Percentiles rank a stretch among this genome's conserved stretches.
Conservation (phyloP, 192 early-diverging fungal genomes). For the Coemansia reversa region DNA sequence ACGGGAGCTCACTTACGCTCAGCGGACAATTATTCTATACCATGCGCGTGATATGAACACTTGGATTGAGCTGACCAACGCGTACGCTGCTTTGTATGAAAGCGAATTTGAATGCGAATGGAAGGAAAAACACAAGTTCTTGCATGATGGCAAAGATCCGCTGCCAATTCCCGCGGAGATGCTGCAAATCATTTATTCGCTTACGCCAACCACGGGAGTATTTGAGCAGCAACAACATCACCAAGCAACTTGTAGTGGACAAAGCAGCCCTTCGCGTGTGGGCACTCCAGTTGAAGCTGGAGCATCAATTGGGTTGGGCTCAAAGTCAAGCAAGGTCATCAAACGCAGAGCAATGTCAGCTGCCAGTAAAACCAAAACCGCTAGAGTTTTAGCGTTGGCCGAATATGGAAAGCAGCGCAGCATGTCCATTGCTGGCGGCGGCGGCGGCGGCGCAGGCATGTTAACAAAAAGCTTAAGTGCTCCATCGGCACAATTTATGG, state of each 20-base stretch:
- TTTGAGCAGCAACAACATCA: neutral
- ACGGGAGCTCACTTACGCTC: conserved; percentile 32
- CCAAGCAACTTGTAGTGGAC: neutral
- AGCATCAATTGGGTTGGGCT: neutral
- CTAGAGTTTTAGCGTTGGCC: neutral
- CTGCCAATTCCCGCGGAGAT: conserved; percentile 16
- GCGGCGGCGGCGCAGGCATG: neutral
- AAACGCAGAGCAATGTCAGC: conserved; percentile 28
- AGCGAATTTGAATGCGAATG: conserved; percentile 10
- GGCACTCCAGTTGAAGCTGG: neutral
- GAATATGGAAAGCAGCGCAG: conserved; percentile 24
- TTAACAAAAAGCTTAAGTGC: neutral
- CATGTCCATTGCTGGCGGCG: conserved; percentile 18
- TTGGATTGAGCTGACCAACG: conserved; percentile 22
- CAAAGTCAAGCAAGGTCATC: conserved; percentile 7
- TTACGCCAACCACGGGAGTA: neutral
- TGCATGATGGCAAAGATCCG: neutral
- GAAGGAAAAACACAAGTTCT: conserved; percentile 32
- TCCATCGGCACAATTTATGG: conserved; percentile 1
- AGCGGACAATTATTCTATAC: conserved; percentile 32
- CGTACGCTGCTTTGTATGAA: conserved; percentile 23
- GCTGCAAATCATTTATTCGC: conserved; percentile 18
- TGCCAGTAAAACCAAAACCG: conserved; percentile 10
- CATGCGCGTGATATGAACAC: conserved; percentile 16
- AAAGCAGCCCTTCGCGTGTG: neutral